These are phyloP conservation scores for Maudiozyma bulderi DNA, from an alignment of 805 yeast genomes.

Conservation along the genomic window DNA sequence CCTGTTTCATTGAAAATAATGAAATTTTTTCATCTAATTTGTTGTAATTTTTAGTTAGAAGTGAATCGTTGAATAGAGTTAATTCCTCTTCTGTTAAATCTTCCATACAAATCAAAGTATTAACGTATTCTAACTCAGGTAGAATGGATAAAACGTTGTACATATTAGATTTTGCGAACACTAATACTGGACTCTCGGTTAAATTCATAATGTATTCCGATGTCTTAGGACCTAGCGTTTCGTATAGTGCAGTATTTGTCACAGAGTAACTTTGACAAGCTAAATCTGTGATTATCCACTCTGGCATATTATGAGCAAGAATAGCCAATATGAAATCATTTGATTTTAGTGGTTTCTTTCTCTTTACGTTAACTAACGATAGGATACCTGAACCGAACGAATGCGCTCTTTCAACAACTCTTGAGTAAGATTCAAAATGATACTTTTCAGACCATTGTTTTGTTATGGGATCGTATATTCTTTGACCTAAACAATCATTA, in stretches of 20 bases:
- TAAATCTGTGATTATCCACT: slow-evolving; percentile 63
- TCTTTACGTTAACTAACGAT: slow-evolving; percentile 33
- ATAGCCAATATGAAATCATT: slow-evolving; percentile 44
- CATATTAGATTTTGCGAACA: slow-evolving; percentile 45
- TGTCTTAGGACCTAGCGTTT: slow-evolving; percentile 50
- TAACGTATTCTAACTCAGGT: slow-evolving; percentile 33
- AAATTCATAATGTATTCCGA: slow-evolving; percentile 52
- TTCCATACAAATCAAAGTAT: slow-evolving; percentile 50
- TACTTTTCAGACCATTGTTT: slow-evolving; percentile 34
- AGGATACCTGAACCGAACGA: slow-evolving; percentile 49
- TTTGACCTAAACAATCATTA: slow-evolving; percentile 38
- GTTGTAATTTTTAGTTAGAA: slow-evolving; percentile 17
- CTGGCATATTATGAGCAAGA: slow-evolving; percentile 48
- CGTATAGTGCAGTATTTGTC: slow-evolving; percentile 46
- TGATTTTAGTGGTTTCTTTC: slow-evolving; percentile 21
- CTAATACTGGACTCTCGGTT: slow-evolving; percentile 53
- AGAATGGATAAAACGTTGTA: slow-evolving; percentile 38
- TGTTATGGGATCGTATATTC: slow-evolving; percentile 28
- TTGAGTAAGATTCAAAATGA: slow-evolving; percentile 35
- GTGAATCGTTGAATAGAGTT: slow-evolving; percentile 25
- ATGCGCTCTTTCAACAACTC: slow-evolving; percentile 35
- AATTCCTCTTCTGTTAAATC: slow-evolving; percentile 30
- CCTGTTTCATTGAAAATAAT: slow-evolving; percentile 35
- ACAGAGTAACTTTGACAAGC: slow-evolving; percentile 54
- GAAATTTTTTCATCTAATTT: slow-evolving; percentile 29